These are phyloP conservation scores for Brassica nigra DNA, from an alignment of 345 rosid species.

Conservation along the genomic window DNA sequence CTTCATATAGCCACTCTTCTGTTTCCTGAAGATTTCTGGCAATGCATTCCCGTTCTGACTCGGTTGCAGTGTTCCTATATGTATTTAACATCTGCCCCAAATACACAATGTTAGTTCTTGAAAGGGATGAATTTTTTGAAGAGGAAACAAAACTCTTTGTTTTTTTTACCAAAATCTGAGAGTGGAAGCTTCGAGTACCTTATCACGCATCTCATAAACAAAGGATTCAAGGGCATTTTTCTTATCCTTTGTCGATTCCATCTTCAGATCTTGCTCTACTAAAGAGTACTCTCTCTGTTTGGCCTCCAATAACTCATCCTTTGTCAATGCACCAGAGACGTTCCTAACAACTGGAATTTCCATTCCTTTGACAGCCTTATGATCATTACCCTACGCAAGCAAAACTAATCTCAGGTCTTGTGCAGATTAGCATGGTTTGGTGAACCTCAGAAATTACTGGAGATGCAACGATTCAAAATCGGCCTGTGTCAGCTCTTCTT, in stretches of 20 bases:
- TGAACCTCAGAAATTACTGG: not conserved
- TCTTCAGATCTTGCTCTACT: constrained; percentile 64
- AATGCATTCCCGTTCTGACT: constrained; percentile 60
- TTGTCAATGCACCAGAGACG: constrained; percentile 55
- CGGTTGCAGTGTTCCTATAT: constrained; percentile 59
- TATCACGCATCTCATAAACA: constrained; percentile 84
- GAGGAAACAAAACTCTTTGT: not conserved
- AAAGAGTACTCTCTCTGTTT: constrained; percentile 58
- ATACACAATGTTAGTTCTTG: not conserved
- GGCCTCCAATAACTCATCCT: constrained; percentile 56
- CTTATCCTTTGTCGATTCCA: constrained; percentile 70
- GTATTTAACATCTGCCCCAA: constrained; percentile 57
- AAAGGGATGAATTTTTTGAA: not conserved
- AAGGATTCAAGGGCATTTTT: constrained; percentile 78
- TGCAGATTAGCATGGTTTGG: constrained; percentile 8
- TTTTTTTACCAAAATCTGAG: not conserved
- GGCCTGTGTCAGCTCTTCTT: not conserved
- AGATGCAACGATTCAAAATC: too few species aligned
- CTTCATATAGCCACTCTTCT: constrained; percentile 83
- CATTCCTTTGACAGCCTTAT: constrained; percentile 48
- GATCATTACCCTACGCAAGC: constrained; percentile 46
- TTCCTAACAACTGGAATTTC: constrained; percentile 58
- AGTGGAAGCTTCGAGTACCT: constrained; percentile 46
- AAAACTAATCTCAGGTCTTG: constrained; percentile 16
- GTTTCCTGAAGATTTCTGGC: constrained; percentile 68